Evolutionary conservation across 768 basidiomycete species (phyloP).

Genomic region (Xerocomus spinulosus): DNA sequence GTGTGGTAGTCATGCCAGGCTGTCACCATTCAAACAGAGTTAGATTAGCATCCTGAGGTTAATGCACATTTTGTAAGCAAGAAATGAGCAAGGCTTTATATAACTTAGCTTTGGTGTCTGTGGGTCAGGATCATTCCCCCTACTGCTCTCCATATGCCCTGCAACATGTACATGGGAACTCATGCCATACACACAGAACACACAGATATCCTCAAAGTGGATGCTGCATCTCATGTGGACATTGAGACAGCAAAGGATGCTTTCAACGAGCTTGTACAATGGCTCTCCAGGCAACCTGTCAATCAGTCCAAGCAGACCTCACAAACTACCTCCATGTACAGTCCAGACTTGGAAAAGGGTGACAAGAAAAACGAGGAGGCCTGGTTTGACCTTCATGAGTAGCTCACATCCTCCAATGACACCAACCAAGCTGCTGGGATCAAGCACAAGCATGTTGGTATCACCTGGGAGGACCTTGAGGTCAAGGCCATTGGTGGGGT

Average conservation of each 20-base stretch:
- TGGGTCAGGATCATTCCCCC: background rate
- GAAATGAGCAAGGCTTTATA: slow-evolving; percentile 13
- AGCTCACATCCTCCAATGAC: slow-evolving; percentile 62
- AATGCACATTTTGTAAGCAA: slow-evolving; percentile 16
- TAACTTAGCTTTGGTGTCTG: background rate
- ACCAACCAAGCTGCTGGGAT: slow-evolving; percentile 62
- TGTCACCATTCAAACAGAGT: background rate
- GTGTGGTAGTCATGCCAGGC: slow-evolving; percentile 6
- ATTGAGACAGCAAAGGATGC: slow-evolving; percentile 47
- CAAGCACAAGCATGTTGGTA: slow-evolving; percentile 69
- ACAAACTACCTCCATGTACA: slow-evolving; percentile 22
- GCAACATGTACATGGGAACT: slow-evolving; percentile 8
- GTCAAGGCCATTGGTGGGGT: slow-evolving; percentile 56
- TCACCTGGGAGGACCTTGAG: slow-evolving; percentile 67
- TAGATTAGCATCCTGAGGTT: background rate
- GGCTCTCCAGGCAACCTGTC: slow-evolving; percentile 18
- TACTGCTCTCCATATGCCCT: background rate
- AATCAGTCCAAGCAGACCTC: slow-evolving; percentile 18
- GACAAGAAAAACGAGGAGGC: slow-evolving; percentile 31
- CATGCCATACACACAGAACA: slow-evolving; percentile 7
- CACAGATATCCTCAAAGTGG: slow-evolving; percentile 19
- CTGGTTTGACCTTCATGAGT: slow-evolving; percentile 66
- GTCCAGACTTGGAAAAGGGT: slow-evolving; percentile 41
- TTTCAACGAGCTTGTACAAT: slow-evolving; percentile 52
- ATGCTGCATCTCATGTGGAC: slow-evolving; percentile 39